Conservation (phyloP, 23 red algal genomes). For the Gracilaria vermiculophylla region DNA sequence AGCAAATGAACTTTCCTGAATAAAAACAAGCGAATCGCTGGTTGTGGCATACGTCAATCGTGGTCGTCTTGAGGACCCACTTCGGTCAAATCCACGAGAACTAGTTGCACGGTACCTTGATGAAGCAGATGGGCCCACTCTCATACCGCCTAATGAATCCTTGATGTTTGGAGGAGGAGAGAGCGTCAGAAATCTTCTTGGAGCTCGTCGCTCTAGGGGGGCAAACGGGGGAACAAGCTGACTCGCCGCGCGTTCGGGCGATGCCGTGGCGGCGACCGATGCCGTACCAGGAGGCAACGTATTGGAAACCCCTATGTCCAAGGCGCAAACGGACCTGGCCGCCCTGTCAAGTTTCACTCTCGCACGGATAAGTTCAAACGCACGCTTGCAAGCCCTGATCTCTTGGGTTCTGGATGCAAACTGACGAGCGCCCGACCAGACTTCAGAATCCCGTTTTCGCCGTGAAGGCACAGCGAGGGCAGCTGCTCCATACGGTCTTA, state of each 20-base stretch:
- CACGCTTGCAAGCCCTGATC: conserved; percentile 18
- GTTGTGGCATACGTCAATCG: conserved; percentile 76
- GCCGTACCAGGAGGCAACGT: conserved; percentile 80
- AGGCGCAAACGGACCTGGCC: conserved; percentile 59
- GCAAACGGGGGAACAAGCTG: conserved; percentile 82
- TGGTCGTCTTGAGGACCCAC: conserved; percentile 32
- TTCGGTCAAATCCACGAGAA: conserved; percentile 22
- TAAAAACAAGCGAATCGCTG: conserved; percentile 71
- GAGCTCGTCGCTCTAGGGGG: conserved; percentile 64
- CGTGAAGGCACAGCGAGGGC: conserved; percentile 17
- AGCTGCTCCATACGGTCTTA: conserved; percentile 63
- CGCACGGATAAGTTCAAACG: conserved; percentile 29
- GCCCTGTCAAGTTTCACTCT: conserved; percentile 58
- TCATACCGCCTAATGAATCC: conserved; percentile 9
- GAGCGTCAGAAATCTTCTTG: conserved; percentile 67
- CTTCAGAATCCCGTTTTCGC: conserved; percentile 4
- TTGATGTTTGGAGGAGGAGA: conserved; percentile 49
- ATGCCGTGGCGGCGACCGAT: conserved; percentile 66
- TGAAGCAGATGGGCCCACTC: background rate
- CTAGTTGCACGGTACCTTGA: conserved; percentile 26
- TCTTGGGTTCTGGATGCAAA: conserved; percentile 47
- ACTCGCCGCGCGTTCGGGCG: conserved; percentile 60
- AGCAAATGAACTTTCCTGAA: conserved; percentile 72
- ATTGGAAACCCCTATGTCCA: conserved; percentile 76
- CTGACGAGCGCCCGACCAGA: conserved; percentile 55